Evolutionary conservation across 306 rosid genomes (phyloP), one percentile per base, ranked within the genome.

Genomic region (Cucumis cinereus): DNA sequence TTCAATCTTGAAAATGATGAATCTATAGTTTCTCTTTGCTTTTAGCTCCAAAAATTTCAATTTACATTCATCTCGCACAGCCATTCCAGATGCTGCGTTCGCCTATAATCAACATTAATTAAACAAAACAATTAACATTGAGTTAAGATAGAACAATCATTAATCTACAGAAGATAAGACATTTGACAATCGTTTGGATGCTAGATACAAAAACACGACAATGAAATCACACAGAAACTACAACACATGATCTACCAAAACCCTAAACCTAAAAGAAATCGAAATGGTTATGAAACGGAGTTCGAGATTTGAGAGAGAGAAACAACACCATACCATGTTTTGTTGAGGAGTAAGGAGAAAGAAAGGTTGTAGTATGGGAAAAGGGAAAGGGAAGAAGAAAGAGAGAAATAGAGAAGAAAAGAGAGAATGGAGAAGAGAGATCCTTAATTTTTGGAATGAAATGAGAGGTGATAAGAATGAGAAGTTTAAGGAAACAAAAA

Each of bases 21-120:
- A 87, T 36, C 91, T 86, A 28, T 83, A 75, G 77, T 74, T 85
- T 60, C 91, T 87, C 80, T 77, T 87, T 22, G 90, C 83, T 75
- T 87, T 87, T 43, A 87, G 82, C 73, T 87, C 91, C n/a, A 68
- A 75, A 43, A 87, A 87, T 77, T 84, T 85, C 15, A 85, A 14
- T 60, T 87, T 87, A 68, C 91, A 87, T 16, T 85, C 89, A 78
- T 85, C 91, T 72, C 8, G 35, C 28, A 87, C 89, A 6, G 86
- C 87, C 84, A 87, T 87, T 77, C 91, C 91, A 81, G 91, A 87
- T 6, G 81, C 81, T 0, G 91, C 77, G 75, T 87, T 87, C 10
- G 91, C 91, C 91, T 87, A 30, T 2, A 1, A 13, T 59, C 36
- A 10, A 4, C 55, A 22, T 11, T 7, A 38, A 20, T 6, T 12